Conservation (phyloP, 768 basidiomycete genomes). For the Macrolepiota albuminosa region DNA sequence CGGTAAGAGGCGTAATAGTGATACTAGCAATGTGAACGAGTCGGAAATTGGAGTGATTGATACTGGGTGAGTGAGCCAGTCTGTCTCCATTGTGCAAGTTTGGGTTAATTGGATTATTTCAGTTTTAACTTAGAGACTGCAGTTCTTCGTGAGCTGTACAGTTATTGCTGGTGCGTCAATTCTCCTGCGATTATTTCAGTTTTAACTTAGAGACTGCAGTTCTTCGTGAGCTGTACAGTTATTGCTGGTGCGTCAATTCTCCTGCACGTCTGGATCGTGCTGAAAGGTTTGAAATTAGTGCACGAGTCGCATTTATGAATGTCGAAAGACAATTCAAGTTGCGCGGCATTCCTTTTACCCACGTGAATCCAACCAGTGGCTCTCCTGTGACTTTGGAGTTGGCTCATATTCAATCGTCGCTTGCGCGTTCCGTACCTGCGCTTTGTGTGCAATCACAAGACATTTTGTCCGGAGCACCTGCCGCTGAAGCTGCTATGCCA, state of each 20-base stretch:
- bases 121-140: constrained; percentile 71
- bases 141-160: constrained; percentile 73
- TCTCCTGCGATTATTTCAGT: constrained; percentile 23
- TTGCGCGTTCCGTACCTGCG: constrained; percentile 75
- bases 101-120: constrained; percentile 15
- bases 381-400: constrained; percentile 40
- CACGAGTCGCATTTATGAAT: constrained; percentile 85
- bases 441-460: constrained; percentile 79
- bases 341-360: constrained; percentile 71
- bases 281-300: constrained; percentile 37
- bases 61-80: constrained; percentile 16
- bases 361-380: constrained; percentile 57
- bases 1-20: constrained; percentile 20
- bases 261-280: neutral
- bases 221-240: constrained; percentile 76
- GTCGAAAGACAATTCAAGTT: constrained; percentile 86
- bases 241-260: constrained; percentile 62
- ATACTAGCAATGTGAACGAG: constrained; percentile 7
- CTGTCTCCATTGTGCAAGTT: neutral
- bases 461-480: constrained; percentile 78
- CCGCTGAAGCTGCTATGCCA: constrained; percentile 89
- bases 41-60: neutral
- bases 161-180: constrained; percentile 72
- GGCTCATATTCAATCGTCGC: constrained; percentile 61
- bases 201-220: constrained; percentile 73